Base-by-base conservation (phyloP, 208 protist species). In the Acanthamoeba comandoni region DNA sequence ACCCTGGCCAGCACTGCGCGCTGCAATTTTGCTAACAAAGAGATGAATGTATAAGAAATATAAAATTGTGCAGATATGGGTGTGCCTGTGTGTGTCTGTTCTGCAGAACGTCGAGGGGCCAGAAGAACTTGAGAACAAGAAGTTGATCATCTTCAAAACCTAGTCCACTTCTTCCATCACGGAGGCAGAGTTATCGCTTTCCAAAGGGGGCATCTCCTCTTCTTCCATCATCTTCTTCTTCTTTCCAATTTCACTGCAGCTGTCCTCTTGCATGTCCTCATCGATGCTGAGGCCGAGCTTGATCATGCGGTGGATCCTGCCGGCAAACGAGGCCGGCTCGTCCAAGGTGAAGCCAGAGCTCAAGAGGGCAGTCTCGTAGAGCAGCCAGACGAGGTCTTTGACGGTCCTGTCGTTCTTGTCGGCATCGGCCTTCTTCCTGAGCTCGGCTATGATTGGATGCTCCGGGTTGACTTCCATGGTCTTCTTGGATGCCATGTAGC, bases 401-500 rank as follows among this genome's bases (percentile, higher is more conserved):
- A 99, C 96, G 53, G 97, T 98, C 94, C 98, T 98, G 95, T 98
- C 97, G 92, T 97, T 97, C 91, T 96, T 93, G 92, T 99, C 97
- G 4, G 88, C 94, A 49, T 99, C 97, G 91, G 97, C 95, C 91
- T 97, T 97, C 84, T 98, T 95, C 48, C 95, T 93, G 9, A 99
- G 96, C 92, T 98, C 96, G 84, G 95, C 95, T 67, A 99, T 96
- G 94, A 99, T 99, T 49, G 97, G 39, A 96, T 99, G 97, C 51
- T 97, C 91, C 31, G 98, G 97, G 96, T 99, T 99, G 94, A 99
- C 96, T 96, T 99, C 98, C 89, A 99, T 94, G 39, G 97, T 99
- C 97, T 99, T 99, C 96, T 99, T 99, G 26, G 96, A 97, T 39
- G 96, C 94, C 98, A 99, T 99, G 96, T 99, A 99, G 60, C 94